Evolutionary conservation across 352 stramenopile genomes (phyloP).

Genomic region (Phytophthora capsici): DNA sequence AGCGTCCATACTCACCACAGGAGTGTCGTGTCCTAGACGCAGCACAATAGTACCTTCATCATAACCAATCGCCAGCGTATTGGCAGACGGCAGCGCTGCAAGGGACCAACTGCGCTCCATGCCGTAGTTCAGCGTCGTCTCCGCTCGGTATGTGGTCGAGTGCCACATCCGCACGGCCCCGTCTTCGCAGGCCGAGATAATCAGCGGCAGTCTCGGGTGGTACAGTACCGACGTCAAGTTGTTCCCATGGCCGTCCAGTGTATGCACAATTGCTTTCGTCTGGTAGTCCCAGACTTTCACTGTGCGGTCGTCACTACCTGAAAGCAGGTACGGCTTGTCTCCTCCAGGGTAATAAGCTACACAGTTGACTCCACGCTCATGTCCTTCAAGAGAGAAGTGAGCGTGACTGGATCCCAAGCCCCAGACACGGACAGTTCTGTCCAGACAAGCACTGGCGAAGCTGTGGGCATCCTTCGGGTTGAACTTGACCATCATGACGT

Average conservation of each 20-base stretch:
- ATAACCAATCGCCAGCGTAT: slow-evolving; percentile 95
- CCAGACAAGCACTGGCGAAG: slow-evolving; percentile 97
- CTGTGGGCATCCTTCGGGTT: slow-evolving; percentile 99
- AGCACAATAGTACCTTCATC: slow-evolving; percentile 96
- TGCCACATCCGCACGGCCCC: slow-evolving; percentile 95
- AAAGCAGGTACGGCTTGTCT: slow-evolving; percentile 99
- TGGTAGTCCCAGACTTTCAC: slow-evolving; percentile 99
- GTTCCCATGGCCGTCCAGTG: slow-evolving; percentile 98
- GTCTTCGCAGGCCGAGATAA: slow-evolving; percentile 98
- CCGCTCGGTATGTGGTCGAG: slow-evolving; percentile 94
- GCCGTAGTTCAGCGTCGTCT: slow-evolving; percentile 99
- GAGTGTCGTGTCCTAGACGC: slow-evolving; percentile 97
- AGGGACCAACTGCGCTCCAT: slow-evolving; percentile 98
- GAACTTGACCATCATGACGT: slow-evolving; percentile 99
- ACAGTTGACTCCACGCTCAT: slow-evolving; percentile 98
- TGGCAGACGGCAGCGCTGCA: slow-evolving; percentile 78
- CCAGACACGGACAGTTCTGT: slow-evolving; percentile 97
- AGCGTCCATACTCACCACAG: slow-evolving; percentile 98
- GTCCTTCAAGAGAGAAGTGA: slow-evolving; percentile 93
- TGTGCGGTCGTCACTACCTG: slow-evolving; percentile 95
- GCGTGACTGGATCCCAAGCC: slow-evolving; percentile 92
- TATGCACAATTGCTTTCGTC: slow-evolving; percentile 99
- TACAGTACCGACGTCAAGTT: slow-evolving; percentile 99
- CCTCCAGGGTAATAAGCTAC: slow-evolving; percentile 99
- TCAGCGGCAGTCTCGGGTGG: slow-evolving; percentile 98